These are phyloP conservation scores for Glycine latifolia DNA, from an alignment of 306 rosid species.

Conservation along the genomic window DNA sequence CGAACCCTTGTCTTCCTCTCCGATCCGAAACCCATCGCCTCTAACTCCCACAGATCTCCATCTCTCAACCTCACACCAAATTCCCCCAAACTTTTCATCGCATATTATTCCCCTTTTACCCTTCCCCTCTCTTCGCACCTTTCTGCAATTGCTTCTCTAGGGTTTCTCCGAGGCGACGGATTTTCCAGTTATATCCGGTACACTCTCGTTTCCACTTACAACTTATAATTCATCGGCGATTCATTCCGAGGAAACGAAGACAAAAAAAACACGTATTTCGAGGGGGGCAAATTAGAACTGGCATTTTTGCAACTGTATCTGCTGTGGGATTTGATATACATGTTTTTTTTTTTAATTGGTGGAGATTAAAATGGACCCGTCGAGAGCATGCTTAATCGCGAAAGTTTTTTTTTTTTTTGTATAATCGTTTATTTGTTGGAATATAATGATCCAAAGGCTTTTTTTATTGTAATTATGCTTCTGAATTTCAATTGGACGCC, in stretches of 20 bases:
- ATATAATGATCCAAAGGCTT: constrained; percentile 21
- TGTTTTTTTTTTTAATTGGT: background rate
- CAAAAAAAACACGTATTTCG: background rate
- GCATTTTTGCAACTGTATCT: constrained; percentile 31
- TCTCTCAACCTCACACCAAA: constrained; percentile 40
- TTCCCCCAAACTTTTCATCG: constrained; percentile 26
- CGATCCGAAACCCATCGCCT: constrained; percentile 57
- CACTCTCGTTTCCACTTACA: constrained; percentile 22
- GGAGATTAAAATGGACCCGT: background rate
- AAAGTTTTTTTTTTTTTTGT: background rate
- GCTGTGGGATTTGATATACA: constrained; percentile 22
- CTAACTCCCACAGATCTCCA: constrained; percentile 54
- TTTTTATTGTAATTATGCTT: background rate
- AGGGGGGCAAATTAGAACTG: constrained; percentile 27
- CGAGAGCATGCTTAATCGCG: background rate
- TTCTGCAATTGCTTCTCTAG: constrained; percentile 50
- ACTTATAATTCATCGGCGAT: constrained; percentile 25
- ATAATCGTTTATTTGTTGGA: background rate
- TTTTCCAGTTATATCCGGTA: constrained; percentile 6
- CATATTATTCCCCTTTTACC: background rate
- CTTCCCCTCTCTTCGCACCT: background rate
- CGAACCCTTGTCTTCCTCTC: constrained; percentile 28
- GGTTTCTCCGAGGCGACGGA: constrained; percentile 68
- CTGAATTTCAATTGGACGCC: background rate
- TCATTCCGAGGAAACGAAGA: constrained; percentile 38